Evolutionary conservation across 2,329 filamentous ascomycete genomes (phyloP), one percentile per base, ranked within the genome.

Genomic region (Penicillium capsulatum): DNA sequence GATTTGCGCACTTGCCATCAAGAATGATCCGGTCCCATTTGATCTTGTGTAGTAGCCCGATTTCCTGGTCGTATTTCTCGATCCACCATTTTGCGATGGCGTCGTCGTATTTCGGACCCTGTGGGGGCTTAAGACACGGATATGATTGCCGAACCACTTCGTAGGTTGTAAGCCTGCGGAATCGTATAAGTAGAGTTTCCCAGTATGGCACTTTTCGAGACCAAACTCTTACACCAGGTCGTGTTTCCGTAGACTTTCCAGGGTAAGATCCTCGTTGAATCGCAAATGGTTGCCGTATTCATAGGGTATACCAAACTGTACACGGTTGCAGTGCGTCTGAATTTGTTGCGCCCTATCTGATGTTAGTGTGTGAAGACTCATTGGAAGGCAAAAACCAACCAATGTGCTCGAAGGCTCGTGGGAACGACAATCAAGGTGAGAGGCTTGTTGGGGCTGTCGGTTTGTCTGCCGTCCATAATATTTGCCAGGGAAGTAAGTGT

Each of bases 341-440:
- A 22, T 22, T 22, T 22, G 19, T 22, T 22, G 19, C 9, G 5
- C 9, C 19, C 19, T 22, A 22, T 9, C 5, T 22, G 19, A 9
- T 5, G 9, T 22, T 22, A 22, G 19, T 22, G 5, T 22, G 9
- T 5, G 9, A 22, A 22, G 9, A 9, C 5, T 9, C 19, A 22
- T 5, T 22, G 19, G 9, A 5, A 22, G 19, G n/a, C n/a, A n/a
- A n/a, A n/a, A n/a, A n/a, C n/a, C n/a, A n/a, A 59, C 66, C 66
- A 69, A 32, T 68, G 65, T 7, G 36, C 38, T 2, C 59, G 31
- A 7, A 69, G 40, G 17, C 56, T 50, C 4, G 62, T 40, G 3
- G 65, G 66, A 7, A 57, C 60, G 19, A 69, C 54, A 27, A 69
- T 59, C 19, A 69, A 47, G 1, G 66, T 69, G 2, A 60, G 65